Percentiles rank a stretch among this genome's conserved stretches.
Conservation (phyloP, 2,329 filamentous ascomycete species). For the Dothidotthia symphoricarpi region DNA sequence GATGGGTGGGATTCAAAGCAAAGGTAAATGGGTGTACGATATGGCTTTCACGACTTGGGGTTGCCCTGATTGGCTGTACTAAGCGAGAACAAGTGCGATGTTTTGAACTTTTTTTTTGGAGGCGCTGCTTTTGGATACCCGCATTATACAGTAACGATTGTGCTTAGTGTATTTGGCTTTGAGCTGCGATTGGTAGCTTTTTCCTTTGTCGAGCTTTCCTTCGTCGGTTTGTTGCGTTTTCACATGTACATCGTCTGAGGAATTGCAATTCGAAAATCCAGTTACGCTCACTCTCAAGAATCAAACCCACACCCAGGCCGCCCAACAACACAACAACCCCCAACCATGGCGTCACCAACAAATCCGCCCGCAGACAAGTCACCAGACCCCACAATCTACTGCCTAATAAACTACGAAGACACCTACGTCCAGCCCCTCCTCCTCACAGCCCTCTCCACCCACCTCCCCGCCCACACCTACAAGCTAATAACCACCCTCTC, state of each 20-base stretch:
- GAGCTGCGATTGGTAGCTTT: neutral
- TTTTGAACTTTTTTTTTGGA: slow-evolving; percentile 19
- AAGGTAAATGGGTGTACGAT: neutral
- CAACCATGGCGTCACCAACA: slow-evolving; percentile 11
- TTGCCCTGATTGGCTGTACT: slow-evolving; percentile 30
- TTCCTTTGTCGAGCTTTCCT: neutral
- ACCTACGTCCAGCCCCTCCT: slow-evolving; percentile 86
- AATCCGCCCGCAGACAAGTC: neutral
- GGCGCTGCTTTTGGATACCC: slow-evolving; percentile 6
- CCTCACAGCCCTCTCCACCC: slow-evolving; percentile 64
- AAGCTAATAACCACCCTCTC: slow-evolving; percentile 55
- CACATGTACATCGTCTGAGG: neutral
- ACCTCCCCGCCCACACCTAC: slow-evolving; percentile 57
- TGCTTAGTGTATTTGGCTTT: slow-evolving; percentile 10
- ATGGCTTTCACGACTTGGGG: slow-evolving; percentile 21
- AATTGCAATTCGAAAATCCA: no score
- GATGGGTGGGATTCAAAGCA: neutral
- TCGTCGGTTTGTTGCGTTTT: neutral
- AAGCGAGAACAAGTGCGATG: slow-evolving; percentile 30
- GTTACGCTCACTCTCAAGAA: no score
- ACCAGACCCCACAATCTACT: slow-evolving; percentile 57
- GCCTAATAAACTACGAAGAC: slow-evolving; percentile 81
- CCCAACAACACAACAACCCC: neutral
- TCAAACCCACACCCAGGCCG: no score
- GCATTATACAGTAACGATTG: slow-evolving; percentile 16